A percentile compares a stretch with the other conserved stretches of the same genome.
These are phyloP conservation scores for Macrolepiota albuminosa DNA, from an alignment of 768 basidiomycete genomes.

Conservation along the genomic window DNA sequence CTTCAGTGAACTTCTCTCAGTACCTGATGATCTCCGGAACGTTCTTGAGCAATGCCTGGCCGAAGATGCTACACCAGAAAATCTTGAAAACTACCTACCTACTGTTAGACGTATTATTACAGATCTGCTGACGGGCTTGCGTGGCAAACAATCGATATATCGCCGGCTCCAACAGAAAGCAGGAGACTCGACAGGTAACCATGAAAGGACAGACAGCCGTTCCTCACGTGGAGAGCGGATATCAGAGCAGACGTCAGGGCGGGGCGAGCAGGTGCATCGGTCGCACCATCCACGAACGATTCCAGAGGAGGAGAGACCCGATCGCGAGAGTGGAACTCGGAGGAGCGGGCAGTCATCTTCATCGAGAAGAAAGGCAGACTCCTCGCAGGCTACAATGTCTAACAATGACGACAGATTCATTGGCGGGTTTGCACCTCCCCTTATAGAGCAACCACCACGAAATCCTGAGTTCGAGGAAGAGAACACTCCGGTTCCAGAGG, in stretches of 20 bases:
- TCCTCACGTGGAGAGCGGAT: conserved; percentile 45
- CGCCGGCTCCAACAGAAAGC: conserved; percentile 62
- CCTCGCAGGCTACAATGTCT: conserved; percentile 18
- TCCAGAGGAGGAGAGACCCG: conserved; percentile 35
- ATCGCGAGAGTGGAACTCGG: conserved; percentile 31
- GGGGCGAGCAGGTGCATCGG: conserved; percentile 39
- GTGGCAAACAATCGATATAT: conserved; percentile 86
- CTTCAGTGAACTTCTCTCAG: conserved; percentile 74
- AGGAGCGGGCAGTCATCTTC: conserved; percentile 41
- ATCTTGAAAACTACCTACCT: conserved; percentile 86
- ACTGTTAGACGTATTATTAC: conserved; percentile 91
- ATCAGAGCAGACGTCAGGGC: conserved; percentile 25
- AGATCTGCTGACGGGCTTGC: conserved; percentile 87
- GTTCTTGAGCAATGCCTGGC: conserved; percentile 90
- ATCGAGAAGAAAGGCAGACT: conserved; percentile 31
- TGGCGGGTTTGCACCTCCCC: conserved; percentile 41
- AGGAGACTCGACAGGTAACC: conserved; percentile 30
- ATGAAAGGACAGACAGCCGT: conserved; percentile 54
- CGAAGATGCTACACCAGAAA: conserved; percentile 82
- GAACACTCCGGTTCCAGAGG: conserved; percentile 5
- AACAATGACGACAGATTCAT: conserved; percentile 41
- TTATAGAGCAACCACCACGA: conserved; percentile 12
- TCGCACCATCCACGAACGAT: conserved; percentile 41
- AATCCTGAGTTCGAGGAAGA: conserved; percentile 15
- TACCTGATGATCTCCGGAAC: conserved; percentile 84